phyloP scores from a whole-genome alignment of 1,139 yeast genomes.

The Magnusiomyces paraingens region DNA sequence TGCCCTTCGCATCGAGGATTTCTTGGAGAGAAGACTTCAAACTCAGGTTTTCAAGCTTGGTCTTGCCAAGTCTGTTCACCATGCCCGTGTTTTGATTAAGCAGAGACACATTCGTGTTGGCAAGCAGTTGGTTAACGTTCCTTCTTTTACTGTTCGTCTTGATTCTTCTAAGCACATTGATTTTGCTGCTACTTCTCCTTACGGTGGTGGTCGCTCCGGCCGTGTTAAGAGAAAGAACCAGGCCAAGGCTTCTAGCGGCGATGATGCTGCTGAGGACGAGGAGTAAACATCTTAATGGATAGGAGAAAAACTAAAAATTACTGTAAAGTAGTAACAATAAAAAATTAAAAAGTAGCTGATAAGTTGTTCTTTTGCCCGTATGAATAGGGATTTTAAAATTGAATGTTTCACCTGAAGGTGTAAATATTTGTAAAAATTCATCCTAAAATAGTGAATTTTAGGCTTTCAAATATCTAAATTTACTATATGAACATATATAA shows the following conservation, averaged over 20 bases:
- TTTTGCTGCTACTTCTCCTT: slow-evolving; percentile 98
- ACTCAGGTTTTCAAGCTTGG: slow-evolving; percentile 99
- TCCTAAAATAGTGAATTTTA: too few species aligned
- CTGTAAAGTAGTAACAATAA: slow-evolving; percentile 4
- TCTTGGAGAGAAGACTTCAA: slow-evolving; percentile 99
- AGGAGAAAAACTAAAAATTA: slow-evolving; percentile 2
- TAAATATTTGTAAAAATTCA: too few species aligned
- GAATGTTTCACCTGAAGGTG: too few species aligned
- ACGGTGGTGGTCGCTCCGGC: slow-evolving; percentile 99
- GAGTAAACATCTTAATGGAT: slow-evolving; percentile 29
- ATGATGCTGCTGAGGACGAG: slow-evolving; percentile 51
- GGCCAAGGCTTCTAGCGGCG: slow-evolving; percentile 52
- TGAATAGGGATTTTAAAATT: too few species aligned
- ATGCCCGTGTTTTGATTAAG: slow-evolving; percentile 97
- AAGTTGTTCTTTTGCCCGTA: not conserved
- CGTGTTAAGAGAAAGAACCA: slow-evolving; percentile 98
- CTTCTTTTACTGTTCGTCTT: slow-evolving; percentile 99
- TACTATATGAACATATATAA: too few species aligned
- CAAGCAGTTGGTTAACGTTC: slow-evolving; percentile 97
- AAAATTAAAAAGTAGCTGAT: slow-evolving; percentile 3
- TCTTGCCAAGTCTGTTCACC: slow-evolving; percentile 99
- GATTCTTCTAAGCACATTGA: slow-evolving; percentile 99
- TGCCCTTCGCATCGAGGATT: slow-evolving; percentile 97
- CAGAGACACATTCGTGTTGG: slow-evolving; percentile 99
- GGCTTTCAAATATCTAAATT: too few species aligned